Conservation (phyloP, 495 filamentous ascomycete species). For the Sordaria brevicollis region DNA sequence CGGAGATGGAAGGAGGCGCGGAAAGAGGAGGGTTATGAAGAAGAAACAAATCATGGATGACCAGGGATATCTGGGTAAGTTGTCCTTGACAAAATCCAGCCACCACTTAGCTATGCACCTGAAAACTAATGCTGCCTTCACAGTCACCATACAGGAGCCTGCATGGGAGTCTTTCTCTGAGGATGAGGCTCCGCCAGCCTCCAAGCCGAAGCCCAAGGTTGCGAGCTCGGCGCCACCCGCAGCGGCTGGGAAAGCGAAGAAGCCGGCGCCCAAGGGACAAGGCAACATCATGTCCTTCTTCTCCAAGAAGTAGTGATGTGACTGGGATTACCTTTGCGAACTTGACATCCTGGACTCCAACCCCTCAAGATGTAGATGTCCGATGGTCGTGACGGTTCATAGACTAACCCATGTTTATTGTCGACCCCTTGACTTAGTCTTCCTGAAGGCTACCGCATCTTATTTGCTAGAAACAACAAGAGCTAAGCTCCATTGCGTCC, state of each 20-base stretch:
- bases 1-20: slow-evolving; percentile 60
- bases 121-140: slow-evolving; percentile 4
- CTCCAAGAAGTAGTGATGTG: slow-evolving; percentile 52
- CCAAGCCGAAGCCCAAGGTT: slow-evolving; percentile 47
- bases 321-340: not conserved
- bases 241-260: slow-evolving; percentile 41
- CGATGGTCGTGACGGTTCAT: not conserved
- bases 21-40: slow-evolving; percentile 73
- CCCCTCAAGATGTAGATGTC: not conserved
- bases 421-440: not conserved
- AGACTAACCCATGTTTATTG: not conserved
- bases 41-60: slow-evolving; percentile 87
- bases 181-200: slow-evolving; percentile 53
- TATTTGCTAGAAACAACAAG: not conserved
- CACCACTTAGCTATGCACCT: not conserved
- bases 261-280: slow-evolving; percentile 52
- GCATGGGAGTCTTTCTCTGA: slow-evolving; percentile 96
- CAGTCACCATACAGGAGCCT: slow-evolving; percentile 81
- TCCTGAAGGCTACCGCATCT: not conserved
- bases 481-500: not conserved
- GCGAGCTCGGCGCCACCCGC: slow-evolving; percentile 12
- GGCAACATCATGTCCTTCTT: slow-evolving; percentile 96
- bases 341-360: not conserved
- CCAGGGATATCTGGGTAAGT: slow-evolving; percentile 83
- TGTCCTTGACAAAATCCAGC: not conserved